A percentile compares a stretch with the other conserved stretches of the same genome.
Evolutionary conservation across 768 basidiomycete species (phyloP).

Genomic region (Suillus fuscotomentosus): DNA sequence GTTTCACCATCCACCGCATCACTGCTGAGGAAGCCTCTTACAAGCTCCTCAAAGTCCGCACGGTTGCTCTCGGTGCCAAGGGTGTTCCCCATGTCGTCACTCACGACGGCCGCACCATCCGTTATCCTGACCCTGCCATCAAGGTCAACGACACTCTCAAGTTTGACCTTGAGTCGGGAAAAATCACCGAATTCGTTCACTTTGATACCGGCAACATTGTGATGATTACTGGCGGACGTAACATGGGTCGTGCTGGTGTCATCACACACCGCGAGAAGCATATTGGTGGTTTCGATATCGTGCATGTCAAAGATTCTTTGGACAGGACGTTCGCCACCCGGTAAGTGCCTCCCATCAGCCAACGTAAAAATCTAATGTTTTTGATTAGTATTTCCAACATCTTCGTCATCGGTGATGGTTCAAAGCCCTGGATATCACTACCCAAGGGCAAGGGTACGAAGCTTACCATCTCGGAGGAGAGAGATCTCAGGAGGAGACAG

Average conservation of each 20-base stretch:
- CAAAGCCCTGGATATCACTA: constrained; percentile 94
- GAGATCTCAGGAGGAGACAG: constrained; percentile 86
- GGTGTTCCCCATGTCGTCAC: constrained; percentile 98
- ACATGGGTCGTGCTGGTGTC: constrained; percentile 98
- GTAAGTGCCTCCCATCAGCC: constrained; percentile 42
- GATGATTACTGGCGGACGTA: constrained; percentile 98
- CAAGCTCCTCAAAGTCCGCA: constrained; percentile 95
- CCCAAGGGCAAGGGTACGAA: constrained; percentile 98
- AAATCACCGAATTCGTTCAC: constrained; percentile 90
- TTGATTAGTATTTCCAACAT: constrained; percentile 84
- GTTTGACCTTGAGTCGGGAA: constrained; percentile 92
- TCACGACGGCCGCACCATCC: constrained; percentile 99
- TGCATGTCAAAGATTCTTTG: constrained; percentile 93
- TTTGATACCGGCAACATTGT: constrained; percentile 98
- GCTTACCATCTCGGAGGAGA: constrained; percentile 95
- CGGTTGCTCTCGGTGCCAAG: constrained; percentile 86
- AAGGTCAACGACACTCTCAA: constrained; percentile 97
- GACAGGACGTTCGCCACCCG: constrained; percentile 98
- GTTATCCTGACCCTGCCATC: constrained; percentile 96
- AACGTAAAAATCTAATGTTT: background rate
- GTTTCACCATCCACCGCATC: constrained; percentile 99
- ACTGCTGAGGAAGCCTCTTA: constrained; percentile 94
- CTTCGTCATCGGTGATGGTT: constrained; percentile 95
- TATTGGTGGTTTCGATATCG: constrained; percentile 97
- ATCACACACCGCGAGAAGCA: constrained; percentile 98